These are phyloP conservation scores for Trypanosoma melophagium DNA, from an alignment of 208 protist genomes.

Conservation along the genomic window DNA sequence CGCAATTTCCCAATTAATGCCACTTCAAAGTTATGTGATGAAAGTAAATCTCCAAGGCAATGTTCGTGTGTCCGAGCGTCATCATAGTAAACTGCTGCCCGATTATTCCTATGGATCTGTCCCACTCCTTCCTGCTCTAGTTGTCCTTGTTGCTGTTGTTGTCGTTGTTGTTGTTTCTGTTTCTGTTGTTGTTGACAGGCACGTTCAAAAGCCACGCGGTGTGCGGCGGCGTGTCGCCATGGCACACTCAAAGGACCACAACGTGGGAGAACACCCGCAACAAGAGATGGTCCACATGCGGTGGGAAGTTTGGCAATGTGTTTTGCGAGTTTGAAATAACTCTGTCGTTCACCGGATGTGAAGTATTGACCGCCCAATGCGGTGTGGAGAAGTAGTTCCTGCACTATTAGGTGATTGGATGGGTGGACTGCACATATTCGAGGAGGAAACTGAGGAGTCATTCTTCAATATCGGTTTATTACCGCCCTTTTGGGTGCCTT, in stretches of 20 bases:
- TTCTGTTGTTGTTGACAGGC: conserved; percentile 1
- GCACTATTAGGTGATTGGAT: conserved; percentile 62
- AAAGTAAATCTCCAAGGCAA: conserved; percentile 35
- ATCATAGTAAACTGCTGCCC: conserved; percentile 47
- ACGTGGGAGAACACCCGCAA: not conserved
- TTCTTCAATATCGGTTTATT: too few relatives aligned
- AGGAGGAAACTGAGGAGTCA: conserved; percentile 13
- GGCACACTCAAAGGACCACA: not conserved
- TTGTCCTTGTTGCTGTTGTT: not conserved
- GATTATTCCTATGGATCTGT: too few relatives aligned
- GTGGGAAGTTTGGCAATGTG: conserved; percentile 22
- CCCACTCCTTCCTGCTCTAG: not conserved
- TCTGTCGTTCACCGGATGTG: conserved; percentile 1
- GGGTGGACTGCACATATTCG: conserved; percentile 47
- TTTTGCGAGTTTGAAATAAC: conserved; percentile 8
- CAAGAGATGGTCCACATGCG: not conserved
- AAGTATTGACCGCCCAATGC: conserved; percentile 27
- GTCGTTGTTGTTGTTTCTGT: not conserved
- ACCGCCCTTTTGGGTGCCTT: too few relatives aligned
- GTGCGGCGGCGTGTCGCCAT: conserved; percentile 2
- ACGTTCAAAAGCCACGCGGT: conserved; percentile 18
- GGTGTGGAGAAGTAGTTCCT: conserved; percentile 57
- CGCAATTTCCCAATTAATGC: conserved; percentile 42
- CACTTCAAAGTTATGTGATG: conserved; percentile 46
- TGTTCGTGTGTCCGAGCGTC: conserved; percentile 46